Base-by-base conservation (phyloP, 352 stramenopile genomes). In the Phytophthora sojae region DNA sequence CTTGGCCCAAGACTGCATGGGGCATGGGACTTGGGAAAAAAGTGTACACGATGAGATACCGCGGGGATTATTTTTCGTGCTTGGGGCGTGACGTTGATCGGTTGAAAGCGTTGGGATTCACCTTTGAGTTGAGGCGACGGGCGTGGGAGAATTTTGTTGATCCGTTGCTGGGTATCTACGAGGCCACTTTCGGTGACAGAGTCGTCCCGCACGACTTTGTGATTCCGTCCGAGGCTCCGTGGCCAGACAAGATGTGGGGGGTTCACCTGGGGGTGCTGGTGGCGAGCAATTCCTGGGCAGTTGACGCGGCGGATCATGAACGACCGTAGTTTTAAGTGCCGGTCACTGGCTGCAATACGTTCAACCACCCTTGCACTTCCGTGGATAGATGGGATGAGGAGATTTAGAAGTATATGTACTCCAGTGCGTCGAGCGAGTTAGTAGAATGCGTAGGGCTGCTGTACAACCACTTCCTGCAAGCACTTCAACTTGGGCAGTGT, bases 191-290 rank as follows among this genome's bases (percentile, higher is more conserved):
- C n/a, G 53, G 53, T 17, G 32, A 50, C n/a, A 30, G 17, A 4
- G 30, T n/a, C 0, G 30, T 60, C 26, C 32, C 89, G 15, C 85
- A 96, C 11, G 35, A 44, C 4, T 44, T 44, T 15, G 35, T 44
- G 12, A n/a, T 44, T 44, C 35, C 35, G 12, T 44, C 35, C 4
- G 11, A 44, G 11, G 35, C 35, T 6, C 35, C 35, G 35, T 44
- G 35, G 35, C 35, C 12, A 17, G 3, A 44, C 1, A 44, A 83
- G 26, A 83, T 85, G 1, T 91, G 85, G 76, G 89, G 88, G 2
- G 39, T 32, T 42, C 14, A 21, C 42, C 14, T 64, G 44, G 57
- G 57, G 11, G 14, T 19, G 4, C n/a, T 64, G 9, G 55, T 61
- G n/a, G 29, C 53, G 25, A 30, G n/a, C 17, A 59, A 59, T 25